Base-by-base conservation (phyloP, 2,329 filamentous ascomycete species). In the Stachybotrys elegans region DNA sequence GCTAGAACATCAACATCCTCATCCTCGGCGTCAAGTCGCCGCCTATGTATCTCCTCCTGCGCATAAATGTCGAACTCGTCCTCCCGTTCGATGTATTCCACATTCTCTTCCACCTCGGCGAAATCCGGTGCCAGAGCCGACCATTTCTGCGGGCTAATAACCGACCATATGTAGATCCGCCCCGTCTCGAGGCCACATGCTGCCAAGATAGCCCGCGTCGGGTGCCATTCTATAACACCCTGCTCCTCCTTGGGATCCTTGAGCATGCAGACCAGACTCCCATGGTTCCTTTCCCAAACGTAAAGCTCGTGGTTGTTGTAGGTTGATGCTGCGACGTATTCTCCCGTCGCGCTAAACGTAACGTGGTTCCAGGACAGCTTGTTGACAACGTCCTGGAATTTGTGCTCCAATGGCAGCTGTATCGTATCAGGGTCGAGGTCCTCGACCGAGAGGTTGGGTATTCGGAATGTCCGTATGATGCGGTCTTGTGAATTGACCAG, bases 281-380 rank as follows among this genome's bases (percentile, higher is more conserved):
- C 93, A 57, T 94, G 89, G 44, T 85, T 86, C 43, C 93, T 83
- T 68, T 98, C 93, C 93, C 92, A 97, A 22, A 97, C 91, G 66
- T 97, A 97, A 51, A 98, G 87, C 66, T 98, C 92, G 57, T 96
- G 91, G 59, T 98, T 98, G 75, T 97, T 97, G 65, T 90, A 95
- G 2, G 93, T 97, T 21, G 90, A 95, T 1, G 94, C 93, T 20
- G 90, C 90, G 32, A 98, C 90, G 61, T 97, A 97, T 66, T 98
- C 93, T 42, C 90, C 91, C 0, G 88, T 93, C 1, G 88, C 86
- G 58, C 89, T 95, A 63, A 98, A 97, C 0, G 91, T 90, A 46
- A 95, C 91, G 59, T 96, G 90, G 59, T 97, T 98, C 93, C 93
- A 98, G 6, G 87, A 90, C 12, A 97, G 71, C 36, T 87, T 83